These are phyloP conservation scores for Thermochaetoides thermophila DNA, from an alignment of 495 filamentous ascomycete species.

Conservation along the genomic window DNA sequence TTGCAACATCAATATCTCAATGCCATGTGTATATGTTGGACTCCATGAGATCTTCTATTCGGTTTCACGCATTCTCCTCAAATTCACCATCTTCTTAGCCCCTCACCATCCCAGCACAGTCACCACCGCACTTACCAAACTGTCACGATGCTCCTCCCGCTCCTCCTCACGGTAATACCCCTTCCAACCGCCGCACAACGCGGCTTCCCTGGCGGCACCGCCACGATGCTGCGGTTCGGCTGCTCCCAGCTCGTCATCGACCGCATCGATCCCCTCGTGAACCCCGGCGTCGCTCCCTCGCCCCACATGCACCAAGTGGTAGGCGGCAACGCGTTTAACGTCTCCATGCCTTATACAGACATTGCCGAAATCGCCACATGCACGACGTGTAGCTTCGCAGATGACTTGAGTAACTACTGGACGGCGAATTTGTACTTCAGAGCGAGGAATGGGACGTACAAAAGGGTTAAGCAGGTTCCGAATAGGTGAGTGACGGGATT, in stretches of 20 bases:
- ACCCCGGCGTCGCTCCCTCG: conserved; percentile 21
- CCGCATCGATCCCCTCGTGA: conserved; percentile 25
- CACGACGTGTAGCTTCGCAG: conserved; percentile 24
- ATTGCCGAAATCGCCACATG: conserved; percentile 16
- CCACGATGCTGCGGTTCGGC: conserved; percentile 23
- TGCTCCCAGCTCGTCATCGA: conserved; percentile 27
- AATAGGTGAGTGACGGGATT: conserved; percentile 19
- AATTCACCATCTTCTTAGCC: no score
- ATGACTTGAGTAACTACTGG: conserved; percentile 32
- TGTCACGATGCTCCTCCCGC: no score
- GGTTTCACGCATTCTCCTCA: no score
- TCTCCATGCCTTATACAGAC: conserved; percentile 16
- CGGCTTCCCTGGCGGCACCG: conserved; percentile 12
- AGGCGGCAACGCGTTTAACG: conserved; percentile 26
- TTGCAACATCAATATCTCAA: no score
- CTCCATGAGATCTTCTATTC: no score
- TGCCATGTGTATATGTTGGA: no score
- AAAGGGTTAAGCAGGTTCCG: conserved; percentile 25
- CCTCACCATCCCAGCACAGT: no score
- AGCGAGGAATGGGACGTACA: conserved; percentile 26
- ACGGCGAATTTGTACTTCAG: conserved; percentile 30
- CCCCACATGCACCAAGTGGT: conserved; percentile 26
- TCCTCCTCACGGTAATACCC: no score
- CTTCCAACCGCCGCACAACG: no score
- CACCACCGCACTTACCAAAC: no score